A percentile compares a stretch with the other conserved stretches of the same genome.
phyloP scores from a whole-genome alignment of 164 flowering plant species.

The Houttuynia cordata region DNA sequence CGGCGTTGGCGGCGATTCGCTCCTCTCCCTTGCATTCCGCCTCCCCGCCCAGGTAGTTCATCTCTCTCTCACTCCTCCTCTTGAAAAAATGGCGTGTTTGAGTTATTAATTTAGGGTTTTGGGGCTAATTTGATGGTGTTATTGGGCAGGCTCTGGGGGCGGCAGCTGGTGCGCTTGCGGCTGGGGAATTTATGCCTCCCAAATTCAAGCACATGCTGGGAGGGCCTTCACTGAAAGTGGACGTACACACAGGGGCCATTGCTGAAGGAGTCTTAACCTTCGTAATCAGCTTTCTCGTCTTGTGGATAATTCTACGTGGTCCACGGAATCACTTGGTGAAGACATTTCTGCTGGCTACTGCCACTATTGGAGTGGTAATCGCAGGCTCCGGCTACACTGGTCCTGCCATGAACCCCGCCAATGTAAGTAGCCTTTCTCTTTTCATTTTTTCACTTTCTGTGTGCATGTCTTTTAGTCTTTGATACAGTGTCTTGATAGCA shows the following conservation, averaged over 20 bases:
- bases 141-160: constrained; percentile 65
- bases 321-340: constrained; percentile 36
- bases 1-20: constrained; percentile 40
- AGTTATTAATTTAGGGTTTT: background rate
- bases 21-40: constrained; percentile 62
- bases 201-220: constrained; percentile 64
- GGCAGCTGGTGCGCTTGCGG: constrained; percentile 57
- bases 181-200: constrained; percentile 53
- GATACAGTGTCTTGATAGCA: too few relatives aligned
- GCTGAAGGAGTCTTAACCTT: constrained; percentile 86
- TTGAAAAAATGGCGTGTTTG: too few relatives aligned
- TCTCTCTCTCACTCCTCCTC: background rate
- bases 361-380: constrained; percentile 43
- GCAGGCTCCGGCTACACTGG: constrained; percentile 65
- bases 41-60: constrained; percentile 70
- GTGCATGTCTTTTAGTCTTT: too few relatives aligned
- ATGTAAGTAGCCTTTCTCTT: constrained; percentile 33
- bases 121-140: background rate
- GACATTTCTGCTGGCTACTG: constrained; percentile 45
- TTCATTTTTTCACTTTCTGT: background rate
- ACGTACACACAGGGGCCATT: constrained; percentile 65
- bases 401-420: constrained; percentile 87
- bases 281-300: constrained; percentile 43
- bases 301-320: constrained; percentile 49
- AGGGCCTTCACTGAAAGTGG: constrained; percentile 74